These are phyloP conservation scores for Sherardia arvensis DNA, from an alignment of 257 asterid species.

Conservation along the genomic window DNA sequence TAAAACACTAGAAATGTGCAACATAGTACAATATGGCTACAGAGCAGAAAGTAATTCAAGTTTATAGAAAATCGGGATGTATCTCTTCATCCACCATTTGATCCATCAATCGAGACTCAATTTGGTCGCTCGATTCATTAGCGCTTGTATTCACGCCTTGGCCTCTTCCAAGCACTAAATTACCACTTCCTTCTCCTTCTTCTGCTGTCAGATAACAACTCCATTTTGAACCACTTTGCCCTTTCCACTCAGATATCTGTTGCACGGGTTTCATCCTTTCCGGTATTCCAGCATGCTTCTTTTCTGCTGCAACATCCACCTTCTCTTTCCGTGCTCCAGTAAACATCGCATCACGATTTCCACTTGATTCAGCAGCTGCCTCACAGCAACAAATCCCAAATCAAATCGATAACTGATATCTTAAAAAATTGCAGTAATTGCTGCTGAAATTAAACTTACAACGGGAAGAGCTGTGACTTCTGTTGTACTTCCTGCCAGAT, in stretches of 20 bases:
- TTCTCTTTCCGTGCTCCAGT: neutral
- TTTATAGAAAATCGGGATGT: conserved; percentile 70
- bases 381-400: neutral
- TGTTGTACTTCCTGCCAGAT: conserved; percentile 25
- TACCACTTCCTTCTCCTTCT: conserved; percentile 20
- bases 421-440: neutral
- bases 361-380: conserved; percentile 3
- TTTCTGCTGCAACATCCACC: neutral
- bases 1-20: neutral
- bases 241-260: conserved; percentile 1
- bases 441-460: conserved; percentile 21
- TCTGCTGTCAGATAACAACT: conserved; percentile 40
- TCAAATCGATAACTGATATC: neutral
- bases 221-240: conserved; percentile 45
- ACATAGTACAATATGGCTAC: neutral
- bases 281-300: neutral
- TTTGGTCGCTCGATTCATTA: conserved; percentile 10
- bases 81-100: conserved; percentile 60
- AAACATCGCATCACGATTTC: neutral
- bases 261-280: neutral
- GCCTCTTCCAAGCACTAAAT: conserved; percentile 21
- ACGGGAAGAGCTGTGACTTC: conserved; percentile 17
- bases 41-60: neutral
- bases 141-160: conserved; percentile 8
- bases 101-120: conserved; percentile 22